Conservation (phyloP, 2,329 filamentous ascomycete species). For the Stenocarpella maydis region DNA sequence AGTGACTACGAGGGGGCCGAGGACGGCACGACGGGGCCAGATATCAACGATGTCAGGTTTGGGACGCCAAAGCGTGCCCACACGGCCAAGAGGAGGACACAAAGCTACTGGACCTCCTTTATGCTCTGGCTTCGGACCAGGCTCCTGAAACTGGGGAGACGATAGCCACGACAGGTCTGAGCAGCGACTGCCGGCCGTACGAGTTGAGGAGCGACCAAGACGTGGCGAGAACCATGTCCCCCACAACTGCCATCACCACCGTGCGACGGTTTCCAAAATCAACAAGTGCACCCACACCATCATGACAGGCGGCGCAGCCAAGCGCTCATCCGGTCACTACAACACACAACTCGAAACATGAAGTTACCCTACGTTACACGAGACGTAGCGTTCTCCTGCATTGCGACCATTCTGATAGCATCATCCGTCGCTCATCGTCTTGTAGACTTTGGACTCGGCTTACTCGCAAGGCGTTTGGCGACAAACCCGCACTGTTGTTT, state of each 20-base stretch:
- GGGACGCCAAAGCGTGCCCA: conserved; percentile 52
- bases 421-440: background rate
- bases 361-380: conserved; percentile 15
- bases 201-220: background rate
- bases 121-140: conserved; percentile 71
- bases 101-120: conserved; percentile 69
- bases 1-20: conserved; percentile 56
- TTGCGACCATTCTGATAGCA: conserved; percentile 13
- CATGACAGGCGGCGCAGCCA: background rate
- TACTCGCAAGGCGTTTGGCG: conserved; percentile 28
- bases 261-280: background rate
- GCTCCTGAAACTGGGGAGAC: conserved; percentile 52
- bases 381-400: conserved; percentile 9
- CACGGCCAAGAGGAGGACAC: conserved; percentile 66
- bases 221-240: background rate
- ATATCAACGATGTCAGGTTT: conserved; percentile 55
- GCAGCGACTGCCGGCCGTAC: background rate
- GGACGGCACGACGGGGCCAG: conserved; percentile 43
- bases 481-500: conserved; percentile 3
- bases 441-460: background rate
- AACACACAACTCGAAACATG: conserved; percentile 14
- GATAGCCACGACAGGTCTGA: conserved; percentile 13
- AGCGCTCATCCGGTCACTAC: background rate
- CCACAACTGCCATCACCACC: background rate
- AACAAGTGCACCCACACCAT: background rate